phyloP scores from a whole-genome alignment of 2,329 filamentous ascomycete species.

The Talaromyces sp. region DNA sequence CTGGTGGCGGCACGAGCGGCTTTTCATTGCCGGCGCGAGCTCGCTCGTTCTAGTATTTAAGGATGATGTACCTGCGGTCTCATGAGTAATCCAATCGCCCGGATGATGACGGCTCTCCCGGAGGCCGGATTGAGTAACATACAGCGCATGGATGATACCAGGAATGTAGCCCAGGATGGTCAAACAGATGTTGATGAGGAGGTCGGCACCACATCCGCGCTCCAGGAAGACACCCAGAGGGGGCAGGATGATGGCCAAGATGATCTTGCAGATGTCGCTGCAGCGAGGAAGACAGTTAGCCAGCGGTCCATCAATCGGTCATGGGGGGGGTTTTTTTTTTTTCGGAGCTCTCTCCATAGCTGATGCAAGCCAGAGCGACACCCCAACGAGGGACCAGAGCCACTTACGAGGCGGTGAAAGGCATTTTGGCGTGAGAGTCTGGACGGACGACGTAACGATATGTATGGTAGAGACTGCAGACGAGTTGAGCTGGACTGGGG shows the following conservation, averaged over 20 bases:
- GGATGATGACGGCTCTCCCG: background rate
- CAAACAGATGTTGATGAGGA: conserved; percentile 89
- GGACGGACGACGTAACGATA: background rate
- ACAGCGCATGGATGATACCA: conserved; percentile 88
- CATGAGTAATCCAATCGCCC: conserved; percentile 11
- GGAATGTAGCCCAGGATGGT: conserved; percentile 73
- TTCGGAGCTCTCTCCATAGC: background rate
- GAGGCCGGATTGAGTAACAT: conserved; percentile 35
- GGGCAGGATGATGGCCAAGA: conserved; percentile 84
- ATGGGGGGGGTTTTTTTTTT: no score
- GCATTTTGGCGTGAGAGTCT: conserved; percentile 38
- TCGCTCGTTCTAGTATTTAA: conserved; percentile 65
- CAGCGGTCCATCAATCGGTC: background rate
- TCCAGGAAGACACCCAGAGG: conserved; percentile 92
- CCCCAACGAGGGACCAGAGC: conserved; percentile 5
- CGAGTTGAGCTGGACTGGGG: background rate
- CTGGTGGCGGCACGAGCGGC: background rate
- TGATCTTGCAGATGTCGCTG: conserved; percentile 74
- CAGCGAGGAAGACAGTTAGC: conserved; percentile 2
- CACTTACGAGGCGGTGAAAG: conserved; percentile 48
- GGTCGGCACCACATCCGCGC: conserved; percentile 78
- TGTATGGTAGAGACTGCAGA: background rate
- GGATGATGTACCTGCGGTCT: conserved; percentile 67
- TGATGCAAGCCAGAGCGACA: background rate
- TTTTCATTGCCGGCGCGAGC: background rate